Evolutionary conservation across 345 rosid genomes (phyloP).

Genomic region (Eucalyptus victrix): DNA sequence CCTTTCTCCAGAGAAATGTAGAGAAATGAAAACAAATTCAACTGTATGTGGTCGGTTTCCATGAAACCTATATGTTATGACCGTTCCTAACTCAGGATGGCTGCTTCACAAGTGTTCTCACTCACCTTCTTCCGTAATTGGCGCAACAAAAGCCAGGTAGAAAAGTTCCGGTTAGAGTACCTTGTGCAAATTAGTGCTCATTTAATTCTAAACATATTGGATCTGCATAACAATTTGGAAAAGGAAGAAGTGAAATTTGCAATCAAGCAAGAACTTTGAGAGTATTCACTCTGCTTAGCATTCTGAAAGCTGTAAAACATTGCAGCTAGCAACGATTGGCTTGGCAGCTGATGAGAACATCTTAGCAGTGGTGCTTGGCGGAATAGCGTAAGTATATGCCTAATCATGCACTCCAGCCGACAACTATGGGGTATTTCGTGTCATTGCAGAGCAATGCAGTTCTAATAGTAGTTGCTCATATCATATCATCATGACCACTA

Average conservation of each 20-base stretch:
- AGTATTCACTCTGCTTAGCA: not conserved
- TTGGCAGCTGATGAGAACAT: slow-evolving; percentile 8
- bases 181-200: not conserved
- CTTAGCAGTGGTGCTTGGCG: slow-evolving; percentile 8
- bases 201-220: not conserved
- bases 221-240: not conserved
- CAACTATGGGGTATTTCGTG: not conserved
- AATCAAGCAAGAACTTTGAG: not conserved
- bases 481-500: not conserved
- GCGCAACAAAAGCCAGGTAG: slow-evolving; percentile 20
- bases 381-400: slow-evolving; percentile 2
- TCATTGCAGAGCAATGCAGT: not conserved
- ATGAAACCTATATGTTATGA: not conserved
- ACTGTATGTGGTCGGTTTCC: not conserved
- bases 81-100: not conserved
- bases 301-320: not conserved
- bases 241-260: not conserved
- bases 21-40: not conserved
- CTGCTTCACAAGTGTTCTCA: slow-evolving; percentile 1
- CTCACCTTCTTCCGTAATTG: slow-evolving; percentile 8
- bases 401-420: not conserved
- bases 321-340: slow-evolving; percentile 10
- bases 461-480: not conserved
- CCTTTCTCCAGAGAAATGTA: not conserved
- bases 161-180: not conserved